Conservation (phyloP, 2,329 filamentous ascomycete genomes). For the Cytospora leucostoma region DNA sequence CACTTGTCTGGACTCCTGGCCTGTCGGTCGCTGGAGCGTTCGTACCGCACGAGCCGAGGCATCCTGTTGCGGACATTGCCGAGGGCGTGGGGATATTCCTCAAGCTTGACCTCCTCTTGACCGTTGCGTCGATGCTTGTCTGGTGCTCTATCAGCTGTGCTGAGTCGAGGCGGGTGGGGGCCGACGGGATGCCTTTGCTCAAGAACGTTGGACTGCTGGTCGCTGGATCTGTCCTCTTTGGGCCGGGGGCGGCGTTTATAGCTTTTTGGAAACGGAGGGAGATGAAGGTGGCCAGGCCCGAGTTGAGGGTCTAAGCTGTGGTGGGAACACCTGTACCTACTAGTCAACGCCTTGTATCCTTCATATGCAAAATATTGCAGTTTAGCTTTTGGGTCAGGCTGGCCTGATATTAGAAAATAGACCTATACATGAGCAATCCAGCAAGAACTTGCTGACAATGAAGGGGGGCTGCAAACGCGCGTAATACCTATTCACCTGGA, state of each 20-base stretch:
- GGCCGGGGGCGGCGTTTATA: conserved; percentile 9
- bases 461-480: too few species aligned
- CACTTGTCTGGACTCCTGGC: not conserved
- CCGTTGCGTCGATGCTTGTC: not conserved
- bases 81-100: conserved; percentile 11
- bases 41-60: not conserved
- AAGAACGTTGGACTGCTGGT: not conserved
- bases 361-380: too few species aligned
- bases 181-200: not conserved
- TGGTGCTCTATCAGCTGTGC: conserved; percentile 8
- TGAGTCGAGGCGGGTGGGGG: conserved; percentile 9
- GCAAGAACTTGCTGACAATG: too few species aligned
- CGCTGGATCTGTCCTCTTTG: not conserved
- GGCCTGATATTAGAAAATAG: too few species aligned
- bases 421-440: too few species aligned
- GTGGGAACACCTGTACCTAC: not conserved
- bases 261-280: conserved; percentile 17
- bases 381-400: too few species aligned
- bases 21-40: conserved; percentile 10
- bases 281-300: conserved; percentile 13
- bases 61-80: not conserved
- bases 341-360: too few species aligned
- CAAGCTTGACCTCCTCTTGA: conserved; percentile 11
- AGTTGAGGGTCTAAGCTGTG: not conserved
- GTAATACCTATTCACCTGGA: too few species aligned